These are phyloP conservation scores for Annulohypoxylon bovei DNA, from an alignment of 495 filamentous ascomycete species.

Conservation along the genomic window DNA sequence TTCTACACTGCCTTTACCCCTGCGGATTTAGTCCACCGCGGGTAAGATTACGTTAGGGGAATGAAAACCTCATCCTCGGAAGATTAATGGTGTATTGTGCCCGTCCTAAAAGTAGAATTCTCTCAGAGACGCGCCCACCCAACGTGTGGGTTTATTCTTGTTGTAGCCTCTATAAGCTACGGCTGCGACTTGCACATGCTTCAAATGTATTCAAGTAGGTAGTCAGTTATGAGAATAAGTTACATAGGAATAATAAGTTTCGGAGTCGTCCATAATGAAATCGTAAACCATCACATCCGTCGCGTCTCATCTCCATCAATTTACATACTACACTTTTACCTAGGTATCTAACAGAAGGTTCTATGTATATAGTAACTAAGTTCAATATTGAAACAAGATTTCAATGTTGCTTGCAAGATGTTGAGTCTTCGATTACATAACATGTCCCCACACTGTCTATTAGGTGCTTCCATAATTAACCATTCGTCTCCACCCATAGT, in stretches of 20 bases:
- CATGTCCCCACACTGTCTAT: no score
- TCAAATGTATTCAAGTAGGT: background rate
- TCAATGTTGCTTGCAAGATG: no score
- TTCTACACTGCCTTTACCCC: background rate
- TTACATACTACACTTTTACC: no score
- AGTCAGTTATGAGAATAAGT: background rate
- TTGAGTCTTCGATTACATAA: no score
- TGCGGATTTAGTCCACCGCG: background rate
- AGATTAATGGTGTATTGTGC: background rate
- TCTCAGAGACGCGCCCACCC: background rate
- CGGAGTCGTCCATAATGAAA: no score
- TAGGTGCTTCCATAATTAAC: no score
- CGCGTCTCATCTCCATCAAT: no score
- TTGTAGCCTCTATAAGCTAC: background rate
- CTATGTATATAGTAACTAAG: no score
- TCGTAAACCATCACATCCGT: no score
- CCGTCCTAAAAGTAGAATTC: background rate
- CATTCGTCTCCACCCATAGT: background rate
- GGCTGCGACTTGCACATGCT: background rate
- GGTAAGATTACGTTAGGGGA: background rate
- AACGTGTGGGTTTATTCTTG: background rate
- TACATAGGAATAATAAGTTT: no score
- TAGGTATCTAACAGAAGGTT: no score
- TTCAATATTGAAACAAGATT: no score
- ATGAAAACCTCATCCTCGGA: background rate